Evolutionary conservation across 257 asterid species (phyloP).

Genomic region (Cynanchum wilfordii): DNA sequence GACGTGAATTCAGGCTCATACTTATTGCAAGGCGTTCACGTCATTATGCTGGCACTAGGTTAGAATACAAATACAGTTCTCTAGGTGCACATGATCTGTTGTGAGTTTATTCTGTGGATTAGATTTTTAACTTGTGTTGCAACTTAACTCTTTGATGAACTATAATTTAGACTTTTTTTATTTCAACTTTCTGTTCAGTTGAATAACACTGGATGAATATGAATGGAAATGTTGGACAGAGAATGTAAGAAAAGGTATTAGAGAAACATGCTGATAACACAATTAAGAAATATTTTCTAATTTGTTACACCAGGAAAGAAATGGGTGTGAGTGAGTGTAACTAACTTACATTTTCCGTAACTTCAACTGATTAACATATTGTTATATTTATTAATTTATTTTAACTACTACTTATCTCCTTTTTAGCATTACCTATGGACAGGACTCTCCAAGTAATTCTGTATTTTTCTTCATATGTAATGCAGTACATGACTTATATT

Average conservation of each 20-base stretch:
- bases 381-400: background rate
- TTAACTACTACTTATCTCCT: background rate
- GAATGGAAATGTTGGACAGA: background rate
- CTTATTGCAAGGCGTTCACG: constrained; percentile 90
- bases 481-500: too few relatives aligned
- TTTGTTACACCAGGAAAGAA: background rate
- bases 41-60: constrained; percentile 98
- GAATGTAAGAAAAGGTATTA: background rate
- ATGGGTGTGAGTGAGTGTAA: background rate
- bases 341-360: background rate
- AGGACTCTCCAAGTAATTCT: background rate
- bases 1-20: constrained; percentile 68
- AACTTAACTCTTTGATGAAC: background rate
- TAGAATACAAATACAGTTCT: constrained; percentile 9
- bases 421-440: background rate
- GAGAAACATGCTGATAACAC: background rate
- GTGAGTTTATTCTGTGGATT: background rate
- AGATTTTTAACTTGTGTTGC: background rate
- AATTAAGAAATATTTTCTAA: background rate
- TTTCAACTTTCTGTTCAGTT: background rate
- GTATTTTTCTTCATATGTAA: too few relatives aligned
- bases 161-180: background rate
- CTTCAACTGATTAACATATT: background rate
- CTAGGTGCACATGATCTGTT: background rate
- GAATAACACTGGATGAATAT: background rate